Evolutionary conservation across 2,329 filamentous ascomycete species (phyloP).

Genomic region (Claviceps fusiformis): DNA sequence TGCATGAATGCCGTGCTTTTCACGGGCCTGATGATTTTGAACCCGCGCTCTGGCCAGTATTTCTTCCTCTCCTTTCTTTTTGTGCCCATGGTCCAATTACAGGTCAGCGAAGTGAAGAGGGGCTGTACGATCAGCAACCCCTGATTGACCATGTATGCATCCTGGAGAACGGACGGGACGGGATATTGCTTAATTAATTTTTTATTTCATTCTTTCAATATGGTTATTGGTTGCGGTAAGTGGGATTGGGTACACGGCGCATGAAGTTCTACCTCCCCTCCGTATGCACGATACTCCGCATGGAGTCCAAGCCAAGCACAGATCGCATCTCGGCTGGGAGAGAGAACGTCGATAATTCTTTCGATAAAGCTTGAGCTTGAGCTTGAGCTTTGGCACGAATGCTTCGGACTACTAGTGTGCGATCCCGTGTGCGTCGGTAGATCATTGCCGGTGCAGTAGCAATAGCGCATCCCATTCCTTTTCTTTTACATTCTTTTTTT

Average conservation of each 20-base stretch:
- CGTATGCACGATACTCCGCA: background rate
- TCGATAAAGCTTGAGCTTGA: background rate
- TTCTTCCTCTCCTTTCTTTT: too few species aligned
- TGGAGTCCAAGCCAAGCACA: background rate
- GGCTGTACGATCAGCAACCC: background rate
- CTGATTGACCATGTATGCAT: too few species aligned
- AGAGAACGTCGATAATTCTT: background rate
- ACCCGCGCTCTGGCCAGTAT: too few species aligned
- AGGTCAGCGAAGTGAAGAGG: too few species aligned
- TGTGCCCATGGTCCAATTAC: too few species aligned
- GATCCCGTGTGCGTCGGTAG: background rate
- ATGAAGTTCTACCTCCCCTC: background rate
- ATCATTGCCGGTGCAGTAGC: too few species aligned
- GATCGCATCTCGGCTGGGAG: background rate
- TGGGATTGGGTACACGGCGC: background rate
- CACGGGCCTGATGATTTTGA: background rate
- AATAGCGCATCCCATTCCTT: background rate
- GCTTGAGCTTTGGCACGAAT: background rate
- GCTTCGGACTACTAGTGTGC: background rate
- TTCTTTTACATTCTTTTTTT: background rate
- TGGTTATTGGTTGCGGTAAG: too few species aligned
- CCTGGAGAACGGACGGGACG: too few species aligned
- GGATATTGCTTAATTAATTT: background rate
- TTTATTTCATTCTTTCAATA: background rate
- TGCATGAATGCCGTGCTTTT: background rate